phyloP scores from a whole-genome alignment of 345 rosid species.

The Hibiscus trionum region DNA sequence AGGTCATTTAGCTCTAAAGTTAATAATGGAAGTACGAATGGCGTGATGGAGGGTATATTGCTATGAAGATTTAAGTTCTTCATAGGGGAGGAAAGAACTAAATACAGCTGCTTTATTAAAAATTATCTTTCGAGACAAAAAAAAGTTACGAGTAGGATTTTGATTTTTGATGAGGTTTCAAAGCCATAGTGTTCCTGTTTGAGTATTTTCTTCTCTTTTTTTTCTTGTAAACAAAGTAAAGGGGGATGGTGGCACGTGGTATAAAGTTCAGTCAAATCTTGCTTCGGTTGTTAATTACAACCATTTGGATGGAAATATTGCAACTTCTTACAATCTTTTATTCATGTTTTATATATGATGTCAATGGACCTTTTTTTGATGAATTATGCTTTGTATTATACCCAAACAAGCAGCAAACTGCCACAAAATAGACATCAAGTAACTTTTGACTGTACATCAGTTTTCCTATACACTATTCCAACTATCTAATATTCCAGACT shows the following conservation, averaged over 20 bases:
- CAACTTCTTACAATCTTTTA: background rate
- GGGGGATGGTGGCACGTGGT: background rate
- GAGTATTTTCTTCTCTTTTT: background rate
- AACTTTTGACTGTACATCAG: too few species aligned
- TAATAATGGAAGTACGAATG: background rate
- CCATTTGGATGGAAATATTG: background rate
- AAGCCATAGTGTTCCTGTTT: background rate
- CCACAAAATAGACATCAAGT: too few species aligned
- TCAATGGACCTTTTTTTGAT: background rate
- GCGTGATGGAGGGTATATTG: background rate
- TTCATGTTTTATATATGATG: slow-evolving; percentile 1
- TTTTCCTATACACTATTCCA: too few species aligned
- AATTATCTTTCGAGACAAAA: background rate
- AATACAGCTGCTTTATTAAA: background rate
- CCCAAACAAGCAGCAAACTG: too few species aligned
- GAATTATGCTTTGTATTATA: too few species aligned
- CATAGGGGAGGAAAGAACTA: background rate
- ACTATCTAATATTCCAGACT: too few species aligned
- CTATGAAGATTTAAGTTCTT: background rate
- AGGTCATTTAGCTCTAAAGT: background rate
- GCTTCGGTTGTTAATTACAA: background rate
- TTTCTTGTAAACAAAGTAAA: background rate
- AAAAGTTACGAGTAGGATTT: background rate
- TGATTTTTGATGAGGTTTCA: background rate
- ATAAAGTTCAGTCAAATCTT: background rate